These are phyloP conservation scores for Candida easanensis DNA, from an alignment of 805 yeast genomes.

Conservation along the genomic window DNA sequence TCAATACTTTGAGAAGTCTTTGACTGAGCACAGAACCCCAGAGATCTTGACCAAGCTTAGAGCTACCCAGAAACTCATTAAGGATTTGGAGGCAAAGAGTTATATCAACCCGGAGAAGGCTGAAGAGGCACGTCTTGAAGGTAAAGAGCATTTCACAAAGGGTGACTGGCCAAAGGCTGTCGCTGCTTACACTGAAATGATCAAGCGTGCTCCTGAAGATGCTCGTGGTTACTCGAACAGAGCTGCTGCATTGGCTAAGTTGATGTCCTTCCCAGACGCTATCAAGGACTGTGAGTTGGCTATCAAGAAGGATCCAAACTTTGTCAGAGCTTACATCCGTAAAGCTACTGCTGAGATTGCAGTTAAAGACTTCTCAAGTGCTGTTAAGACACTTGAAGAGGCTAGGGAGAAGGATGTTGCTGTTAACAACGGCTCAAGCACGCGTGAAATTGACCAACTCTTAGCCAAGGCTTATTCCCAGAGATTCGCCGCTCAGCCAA, in stretches of 20 bases:
- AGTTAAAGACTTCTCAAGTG: slow-evolving; percentile 79
- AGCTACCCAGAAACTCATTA: slow-evolving; percentile 79
- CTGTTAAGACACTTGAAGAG: slow-evolving; percentile 73
- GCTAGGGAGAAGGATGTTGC: slow-evolving; percentile 78
- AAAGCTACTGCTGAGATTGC: slow-evolving; percentile 94
- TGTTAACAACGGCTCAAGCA: slow-evolving; percentile 54
- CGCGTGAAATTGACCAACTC: slow-evolving; percentile 79
- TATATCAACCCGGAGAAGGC: slow-evolving; percentile 91
- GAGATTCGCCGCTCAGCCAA: slow-evolving; percentile 75
- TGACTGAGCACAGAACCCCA: slow-evolving; percentile 97
- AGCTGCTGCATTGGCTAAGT: slow-evolving; percentile 93
- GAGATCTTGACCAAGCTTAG: slow-evolving; percentile 87
- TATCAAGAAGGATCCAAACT: slow-evolving; percentile 80
- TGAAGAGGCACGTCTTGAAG: slow-evolving; percentile 90
- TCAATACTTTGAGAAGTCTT: slow-evolving; percentile 78
- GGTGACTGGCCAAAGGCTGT: slow-evolving; percentile 98
- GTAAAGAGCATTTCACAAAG: slow-evolving; percentile 83
- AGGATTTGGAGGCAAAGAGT: slow-evolving; percentile 69
- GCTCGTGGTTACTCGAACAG: slow-evolving; percentile 97
- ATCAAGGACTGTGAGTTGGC: slow-evolving; percentile 90
- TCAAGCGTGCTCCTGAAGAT: slow-evolving; percentile 95
- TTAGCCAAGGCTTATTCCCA: slow-evolving; percentile 72
- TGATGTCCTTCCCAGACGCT: slow-evolving; percentile 97
- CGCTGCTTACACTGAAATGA: slow-evolving; percentile 90
- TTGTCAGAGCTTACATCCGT: slow-evolving; percentile 93